phyloP scores from a whole-genome alignment of 148 eudicot genomes.

The Hydrangea macrophylla region DNA sequence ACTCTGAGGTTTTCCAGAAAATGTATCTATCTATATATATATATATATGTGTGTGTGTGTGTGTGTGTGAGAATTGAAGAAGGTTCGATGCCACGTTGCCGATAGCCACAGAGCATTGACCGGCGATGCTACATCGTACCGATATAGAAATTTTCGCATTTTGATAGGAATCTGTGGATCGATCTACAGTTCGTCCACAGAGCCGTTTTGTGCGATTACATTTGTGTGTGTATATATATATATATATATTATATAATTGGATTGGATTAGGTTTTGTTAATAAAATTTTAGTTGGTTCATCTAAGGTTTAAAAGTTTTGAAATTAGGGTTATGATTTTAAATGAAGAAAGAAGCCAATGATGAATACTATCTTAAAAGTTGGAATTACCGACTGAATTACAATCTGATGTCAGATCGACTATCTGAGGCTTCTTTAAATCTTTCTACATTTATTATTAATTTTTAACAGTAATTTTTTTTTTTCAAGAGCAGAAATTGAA shows the following conservation, averaged over 20 bases:
- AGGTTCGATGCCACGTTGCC: conserved; percentile 81
- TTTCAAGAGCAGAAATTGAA: no score
- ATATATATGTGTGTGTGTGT: not conserved
- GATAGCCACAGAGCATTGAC: conserved; percentile 58
- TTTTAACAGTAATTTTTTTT: no score
- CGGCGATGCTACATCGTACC: conserved; percentile 73
- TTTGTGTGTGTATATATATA: no score
- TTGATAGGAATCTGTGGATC: conserved; percentile 66
- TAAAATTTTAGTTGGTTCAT: no score
- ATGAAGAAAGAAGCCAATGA: conserved; percentile 21
- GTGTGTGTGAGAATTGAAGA: not conserved
- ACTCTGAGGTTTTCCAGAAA: conserved; percentile 51
- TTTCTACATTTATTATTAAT: no score
- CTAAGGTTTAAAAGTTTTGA: no score
- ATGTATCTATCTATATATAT: no score
- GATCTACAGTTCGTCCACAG: conserved; percentile 38
- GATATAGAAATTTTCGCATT: conserved; percentile 49
- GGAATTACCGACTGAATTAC: conserved; percentile 31
- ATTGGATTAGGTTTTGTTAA: no score
- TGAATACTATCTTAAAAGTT: not conserved
- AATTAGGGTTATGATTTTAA: no score
- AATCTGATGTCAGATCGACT: conserved; percentile 38
- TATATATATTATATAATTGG: no score
- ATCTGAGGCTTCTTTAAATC: conserved; percentile 47
- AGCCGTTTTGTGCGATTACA: conserved; percentile 82